These are phyloP conservation scores for Eudorina sp. DNA, from an alignment of 139 green algal species.

Conservation along the genomic window DNA sequence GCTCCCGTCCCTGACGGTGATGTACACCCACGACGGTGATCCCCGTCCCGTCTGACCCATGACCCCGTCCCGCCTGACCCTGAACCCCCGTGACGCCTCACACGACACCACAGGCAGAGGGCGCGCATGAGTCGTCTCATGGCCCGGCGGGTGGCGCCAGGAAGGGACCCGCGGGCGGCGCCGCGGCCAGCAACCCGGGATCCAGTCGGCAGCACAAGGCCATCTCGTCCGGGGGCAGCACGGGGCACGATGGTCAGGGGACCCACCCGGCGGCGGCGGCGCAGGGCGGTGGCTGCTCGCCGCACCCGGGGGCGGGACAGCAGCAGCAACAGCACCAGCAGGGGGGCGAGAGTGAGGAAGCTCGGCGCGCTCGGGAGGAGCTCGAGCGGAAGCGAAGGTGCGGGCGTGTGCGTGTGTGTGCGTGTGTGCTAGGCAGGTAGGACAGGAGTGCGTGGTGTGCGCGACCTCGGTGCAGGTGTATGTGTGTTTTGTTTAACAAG, in stretches of 20 bases:
- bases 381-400: constrained; percentile 41
- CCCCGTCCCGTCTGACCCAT: too few species aligned
- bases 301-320: background rate
- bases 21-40: too few species aligned
- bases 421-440: too few species aligned
- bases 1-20: too few species aligned
- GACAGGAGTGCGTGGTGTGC: too few species aligned
- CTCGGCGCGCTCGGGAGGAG: constrained; percentile 20
- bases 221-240: background rate
- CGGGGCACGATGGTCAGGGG: too few species aligned
- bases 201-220: constrained; percentile 17
- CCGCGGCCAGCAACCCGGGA: background rate
- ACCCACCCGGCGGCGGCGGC: constrained; percentile 1
- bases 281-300: background rate
- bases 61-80: too few species aligned
- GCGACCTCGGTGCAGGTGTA: too few species aligned
- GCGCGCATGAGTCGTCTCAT: background rate
- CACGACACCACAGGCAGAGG: constrained; percentile 40
- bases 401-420: too few species aligned
- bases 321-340: background rate
- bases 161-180: background rate
- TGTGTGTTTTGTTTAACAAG: too few species aligned
- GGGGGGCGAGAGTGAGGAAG: constrained; percentile 14
- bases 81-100: too few species aligned
- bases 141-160: background rate